Evolutionary conservation across 1,139 yeast genomes (phyloP), one percentile per base, ranked within the genome.

Genomic region (Protomyces arabidopsidicola): DNA sequence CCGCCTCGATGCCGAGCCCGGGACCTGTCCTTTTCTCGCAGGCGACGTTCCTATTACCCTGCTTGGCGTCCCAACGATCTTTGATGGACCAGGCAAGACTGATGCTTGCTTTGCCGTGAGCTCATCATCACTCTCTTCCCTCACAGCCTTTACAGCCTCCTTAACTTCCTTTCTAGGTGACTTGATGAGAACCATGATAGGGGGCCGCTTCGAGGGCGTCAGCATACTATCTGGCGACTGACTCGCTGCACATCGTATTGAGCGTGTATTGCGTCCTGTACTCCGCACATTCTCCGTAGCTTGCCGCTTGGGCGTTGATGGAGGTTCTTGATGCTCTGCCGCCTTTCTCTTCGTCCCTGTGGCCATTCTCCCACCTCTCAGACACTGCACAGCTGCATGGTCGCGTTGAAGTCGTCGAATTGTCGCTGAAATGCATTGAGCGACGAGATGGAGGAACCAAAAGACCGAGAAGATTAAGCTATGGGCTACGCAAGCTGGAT

Each of bases 401-500:
- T 38, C 42, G 42, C 42, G 42, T 38, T 38, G n/a, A 16, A 27
- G 31, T 27, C 8, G 31, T 27, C 31, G 31, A 27, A 8, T 12
- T 6, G 42, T 36, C 16, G 42, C 16, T 36, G 42, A 36, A 36
- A 42, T 42, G 48, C 48, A 42, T 18, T 42, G 16, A 2, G 22
- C 48, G 27, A 42, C 48, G 48, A 42, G 48, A 42, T 42, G 48
- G 48, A 18, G 12, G 9, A 42, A n/a, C 9, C 22, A 42, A 9
- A 24, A 42, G 6, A 10, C 2, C 24, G 48, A 42, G 48, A 12
- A 4, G 18, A 36, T 12, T 0, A 9, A 4, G 42, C 42, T 42
- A 42, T 1, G 22, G 20, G 14, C 14, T 36, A n/a, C 48, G 48
- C 18, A 75, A 67, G 34, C 76, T 88, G 50, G 90, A 95, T 55